phyloP scores from a whole-genome alignment of 169 alveolate species.

The Plasmodium chabaudi region DNA sequence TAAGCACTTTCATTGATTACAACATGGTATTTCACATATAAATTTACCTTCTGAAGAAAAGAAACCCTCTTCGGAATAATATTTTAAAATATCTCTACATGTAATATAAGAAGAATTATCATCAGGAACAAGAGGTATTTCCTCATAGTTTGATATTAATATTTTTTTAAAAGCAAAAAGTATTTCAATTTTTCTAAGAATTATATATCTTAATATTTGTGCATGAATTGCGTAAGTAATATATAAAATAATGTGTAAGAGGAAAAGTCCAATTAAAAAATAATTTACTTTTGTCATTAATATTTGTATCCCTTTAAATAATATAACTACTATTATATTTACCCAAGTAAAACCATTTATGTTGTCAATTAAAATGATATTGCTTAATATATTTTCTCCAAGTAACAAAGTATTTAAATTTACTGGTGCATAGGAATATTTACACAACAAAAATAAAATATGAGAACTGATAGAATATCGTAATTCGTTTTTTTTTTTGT shows the following conservation, averaged over 20 bases:
- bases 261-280: conserved; percentile 33
- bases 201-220: conserved; percentile 63
- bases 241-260: conserved; percentile 46
- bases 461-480: conserved; percentile 45
- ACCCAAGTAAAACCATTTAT: conserved; percentile 64
- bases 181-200: conserved; percentile 67
- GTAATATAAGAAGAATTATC: conserved; percentile 47
- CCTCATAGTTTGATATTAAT: conserved; percentile 40
- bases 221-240: conserved; percentile 68
- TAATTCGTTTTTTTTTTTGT: neutral
- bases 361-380: conserved; percentile 55
- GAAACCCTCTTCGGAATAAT: conserved; percentile 71
- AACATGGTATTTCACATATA: neutral
- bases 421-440: conserved; percentile 58
- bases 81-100: conserved; percentile 45
- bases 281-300: conserved; percentile 46
- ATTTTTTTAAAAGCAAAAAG: conserved; percentile 57
- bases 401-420: conserved; percentile 41
- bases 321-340: conserved; percentile 10
- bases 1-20: neutral
- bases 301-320: conserved; percentile 44
- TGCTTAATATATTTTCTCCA: conserved; percentile 46
- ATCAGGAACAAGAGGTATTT: conserved; percentile 47
- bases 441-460: conserved; percentile 54
- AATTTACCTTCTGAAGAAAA: conserved; percentile 58